Evolutionary conservation across 768 basidiomycete genomes (phyloP).

Genomic region (Rhodotorula graminis): DNA sequence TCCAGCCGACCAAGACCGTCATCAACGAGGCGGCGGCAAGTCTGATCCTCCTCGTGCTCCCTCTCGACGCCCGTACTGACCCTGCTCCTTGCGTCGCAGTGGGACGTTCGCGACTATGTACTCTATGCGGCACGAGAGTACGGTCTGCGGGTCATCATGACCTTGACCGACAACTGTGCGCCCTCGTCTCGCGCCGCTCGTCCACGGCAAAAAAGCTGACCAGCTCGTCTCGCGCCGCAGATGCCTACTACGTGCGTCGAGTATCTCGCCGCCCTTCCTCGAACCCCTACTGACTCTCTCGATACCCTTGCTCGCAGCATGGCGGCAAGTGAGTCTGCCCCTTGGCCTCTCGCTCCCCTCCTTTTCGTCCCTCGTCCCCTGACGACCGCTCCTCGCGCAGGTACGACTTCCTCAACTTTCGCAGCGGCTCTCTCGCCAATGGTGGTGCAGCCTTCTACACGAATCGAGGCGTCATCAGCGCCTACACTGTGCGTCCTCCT

Average conservation of each 20-base stretch:
- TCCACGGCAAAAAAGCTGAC: too few species aligned
- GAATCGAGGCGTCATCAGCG: not conserved
- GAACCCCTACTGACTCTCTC: not conserved
- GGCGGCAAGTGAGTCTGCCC: constrained; percentile 21
- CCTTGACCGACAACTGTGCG: constrained; percentile 29
- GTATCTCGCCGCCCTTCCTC: too few species aligned
- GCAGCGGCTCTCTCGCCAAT: constrained; percentile 15
- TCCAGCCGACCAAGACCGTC: constrained; percentile 38
- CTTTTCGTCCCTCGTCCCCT: not conserved
- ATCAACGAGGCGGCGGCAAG: constrained; percentile 42
- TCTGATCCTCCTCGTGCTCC: not conserved
- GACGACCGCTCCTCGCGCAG: not conserved
- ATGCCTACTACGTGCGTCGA: constrained; percentile 12
- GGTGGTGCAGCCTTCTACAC: constrained; percentile 34
- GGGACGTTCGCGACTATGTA: constrained; percentile 19
- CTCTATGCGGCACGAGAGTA: constrained; percentile 31
- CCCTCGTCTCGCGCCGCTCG: too few species aligned
- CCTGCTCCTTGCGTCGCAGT: not conserved
- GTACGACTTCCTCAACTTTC: constrained; percentile 35
- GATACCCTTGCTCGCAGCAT: not conserved
- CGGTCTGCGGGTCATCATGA: constrained; percentile 37
- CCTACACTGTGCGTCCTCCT: not conserved
- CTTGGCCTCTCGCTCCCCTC: too few species aligned
- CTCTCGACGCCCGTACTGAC: not conserved
- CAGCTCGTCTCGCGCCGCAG: not conserved